Percentiles rank a stretch among this genome's conserved stretches.
phyloP scores from a whole-genome alignment of 176 grass and related monocot species.

The Oryza meridionalis region DNA sequence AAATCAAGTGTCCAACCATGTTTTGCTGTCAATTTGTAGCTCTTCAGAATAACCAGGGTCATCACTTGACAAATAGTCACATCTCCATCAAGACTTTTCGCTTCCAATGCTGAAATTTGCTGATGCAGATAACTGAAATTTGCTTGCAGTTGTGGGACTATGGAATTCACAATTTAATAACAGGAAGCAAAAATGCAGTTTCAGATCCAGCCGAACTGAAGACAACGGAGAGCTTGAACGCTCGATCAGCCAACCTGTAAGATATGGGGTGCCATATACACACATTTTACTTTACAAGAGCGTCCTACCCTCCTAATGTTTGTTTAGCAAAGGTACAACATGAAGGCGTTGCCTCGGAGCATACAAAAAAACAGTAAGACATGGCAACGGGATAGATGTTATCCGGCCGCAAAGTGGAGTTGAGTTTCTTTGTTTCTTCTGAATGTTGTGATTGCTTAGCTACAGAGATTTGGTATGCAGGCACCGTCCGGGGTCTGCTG shows the following conservation, averaged over 20 bases:
- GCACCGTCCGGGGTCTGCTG: conserved; percentile 59
- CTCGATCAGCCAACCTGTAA: conserved; percentile 38
- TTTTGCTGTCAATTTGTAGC: not conserved
- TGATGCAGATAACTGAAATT: not conserved
- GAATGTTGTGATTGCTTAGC: conserved; percentile 36
- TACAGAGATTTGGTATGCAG: conserved; percentile 67
- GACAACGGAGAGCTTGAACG: conserved; percentile 16
- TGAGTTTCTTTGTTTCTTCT: not conserved
- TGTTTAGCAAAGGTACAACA: conserved; percentile 40
- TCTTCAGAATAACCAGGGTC: not conserved
- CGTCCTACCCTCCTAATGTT: conserved; percentile 46
- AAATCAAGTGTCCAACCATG: not conserved
- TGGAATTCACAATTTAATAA: conserved; percentile 4
- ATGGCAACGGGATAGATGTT: conserved; percentile 18
- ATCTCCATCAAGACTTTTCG: not conserved
- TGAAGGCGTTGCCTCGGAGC: conserved; percentile 20
- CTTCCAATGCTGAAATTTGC: not conserved
- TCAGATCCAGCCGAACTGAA: conserved; percentile 3
- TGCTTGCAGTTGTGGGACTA: not conserved
- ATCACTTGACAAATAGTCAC: not conserved
- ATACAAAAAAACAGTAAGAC: conserved; percentile 17
- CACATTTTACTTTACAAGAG: conserved; percentile 52
- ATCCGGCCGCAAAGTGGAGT: conserved; percentile 16
- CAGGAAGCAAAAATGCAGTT: not conserved
- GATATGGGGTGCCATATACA: conserved; percentile 40